These are phyloP conservation scores for Saccharomycopsis selenospora DNA, from an alignment of 805 yeast species.

Conservation along the genomic window DNA sequence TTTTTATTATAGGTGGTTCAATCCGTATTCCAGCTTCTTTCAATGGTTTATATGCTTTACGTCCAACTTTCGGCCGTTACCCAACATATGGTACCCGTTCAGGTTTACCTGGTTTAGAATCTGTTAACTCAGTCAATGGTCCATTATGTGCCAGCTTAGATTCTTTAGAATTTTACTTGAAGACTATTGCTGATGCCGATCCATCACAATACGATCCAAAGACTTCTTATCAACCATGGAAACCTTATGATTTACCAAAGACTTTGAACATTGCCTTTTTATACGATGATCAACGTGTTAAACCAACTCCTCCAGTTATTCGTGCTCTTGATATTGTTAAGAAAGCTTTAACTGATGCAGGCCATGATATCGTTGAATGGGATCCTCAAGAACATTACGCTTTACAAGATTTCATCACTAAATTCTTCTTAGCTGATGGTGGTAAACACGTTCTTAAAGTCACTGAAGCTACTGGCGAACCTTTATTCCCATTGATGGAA, in stretches of 20 bases:
- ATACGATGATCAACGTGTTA: conserved; percentile 37
- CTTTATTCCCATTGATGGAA: conserved; percentile 25
- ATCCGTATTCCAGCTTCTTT: conserved; percentile 64
- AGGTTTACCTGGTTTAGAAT: conserved; percentile 30
- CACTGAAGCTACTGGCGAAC: conserved; percentile 29
- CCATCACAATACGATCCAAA: conserved; percentile 47
- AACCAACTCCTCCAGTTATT: conserved; percentile 51
- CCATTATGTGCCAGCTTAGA: conserved; percentile 29
- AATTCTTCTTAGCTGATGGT: conserved; percentile 32
- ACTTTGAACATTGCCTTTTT: conserved; percentile 42
- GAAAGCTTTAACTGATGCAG: conserved; percentile 28
- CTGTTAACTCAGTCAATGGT: conserved; percentile 31
- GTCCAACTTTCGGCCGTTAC: conserved; percentile 54
- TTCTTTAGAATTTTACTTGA: conserved; percentile 30
- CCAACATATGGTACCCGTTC: conserved; percentile 26
- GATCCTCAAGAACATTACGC: conserved; percentile 29
- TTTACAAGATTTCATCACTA: conserved; percentile 25
- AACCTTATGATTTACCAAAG: conserved; percentile 24
- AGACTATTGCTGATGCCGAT: conserved; percentile 33
- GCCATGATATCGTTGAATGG: conserved; percentile 39
- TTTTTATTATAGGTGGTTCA: conserved; percentile 44
- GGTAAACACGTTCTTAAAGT: conserved; percentile 29
- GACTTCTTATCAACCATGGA: conserved; percentile 46
- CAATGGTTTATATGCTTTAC: conserved; percentile 51
- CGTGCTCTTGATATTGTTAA: conserved; percentile 35